Evolutionary conservation across 352 stramenopile genomes (phyloP).

Genomic region (Phytopythium montanum): DNA sequence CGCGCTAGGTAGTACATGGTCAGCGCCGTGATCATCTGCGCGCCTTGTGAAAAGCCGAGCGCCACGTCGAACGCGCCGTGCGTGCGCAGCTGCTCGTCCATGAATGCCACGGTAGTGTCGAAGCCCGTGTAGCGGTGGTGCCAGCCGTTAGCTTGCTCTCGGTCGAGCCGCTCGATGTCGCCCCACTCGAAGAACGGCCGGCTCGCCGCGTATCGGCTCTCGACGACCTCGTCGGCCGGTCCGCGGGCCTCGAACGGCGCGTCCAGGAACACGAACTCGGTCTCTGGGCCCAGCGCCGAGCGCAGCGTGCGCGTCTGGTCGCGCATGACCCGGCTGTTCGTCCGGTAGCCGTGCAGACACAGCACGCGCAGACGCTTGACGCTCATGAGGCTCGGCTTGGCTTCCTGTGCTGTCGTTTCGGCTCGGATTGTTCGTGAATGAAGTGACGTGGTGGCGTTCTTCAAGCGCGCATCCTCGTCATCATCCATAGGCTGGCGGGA

Average conservation of each 20-base stretch:
- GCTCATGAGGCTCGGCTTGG: background rate
- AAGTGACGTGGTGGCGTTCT: background rate
- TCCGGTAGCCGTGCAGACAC: conserved; percentile 51
- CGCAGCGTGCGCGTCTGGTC: conserved; percentile 39
- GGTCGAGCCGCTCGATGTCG: conserved; percentile 18
- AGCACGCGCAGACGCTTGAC: conserved; percentile 34
- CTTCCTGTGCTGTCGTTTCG: no score
- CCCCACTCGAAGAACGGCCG: conserved; percentile 43
- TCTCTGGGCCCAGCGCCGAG: conserved; percentile 22
- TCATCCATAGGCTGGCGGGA: no score
- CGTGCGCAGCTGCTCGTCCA: conserved; percentile 35
- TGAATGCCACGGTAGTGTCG: conserved; percentile 30
- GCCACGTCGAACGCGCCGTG: conserved; percentile 50
- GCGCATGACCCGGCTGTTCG: conserved; percentile 46
- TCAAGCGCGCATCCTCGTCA: conserved; percentile 7
- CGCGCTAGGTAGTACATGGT: conserved; percentile 35
- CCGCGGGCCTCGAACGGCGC: conserved; percentile 28
- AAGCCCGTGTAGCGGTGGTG: conserved; percentile 41
- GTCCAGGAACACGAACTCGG: conserved; percentile 51
- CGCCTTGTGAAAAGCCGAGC: conserved; percentile 63
- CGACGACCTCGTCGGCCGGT: conserved; percentile 27
- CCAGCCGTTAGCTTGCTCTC: conserved; percentile 28
- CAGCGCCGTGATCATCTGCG: conserved; percentile 36
- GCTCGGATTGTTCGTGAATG: background rate
- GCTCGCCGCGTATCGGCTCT: conserved; percentile 29